Base-by-base conservation (phyloP, 495 filamentous ascomycete genomes). In the Peziza echinospora region DNA sequence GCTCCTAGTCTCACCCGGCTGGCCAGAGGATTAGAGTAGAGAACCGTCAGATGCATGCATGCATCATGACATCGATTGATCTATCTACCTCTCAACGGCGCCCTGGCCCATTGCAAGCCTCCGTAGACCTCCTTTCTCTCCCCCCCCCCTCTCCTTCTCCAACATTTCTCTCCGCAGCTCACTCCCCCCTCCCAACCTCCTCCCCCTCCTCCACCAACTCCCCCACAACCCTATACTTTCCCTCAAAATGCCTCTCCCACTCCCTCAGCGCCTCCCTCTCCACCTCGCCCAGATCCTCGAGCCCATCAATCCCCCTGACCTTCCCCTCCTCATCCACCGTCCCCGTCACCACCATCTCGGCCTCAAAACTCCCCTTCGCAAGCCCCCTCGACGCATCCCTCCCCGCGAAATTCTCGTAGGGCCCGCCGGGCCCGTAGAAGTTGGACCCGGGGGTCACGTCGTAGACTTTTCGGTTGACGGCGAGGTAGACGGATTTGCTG, bases 141-240 rank as follows among this genome's bases (percentile, higher is more conserved):
- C n/a, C n/a, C n/a, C n/a, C n/a, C n/a, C n/a, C n/a, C n/a, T n/a
- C n/a, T n/a, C n/a, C n/a, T n/a, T 44, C 3, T 44, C 13, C n/a
- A n/a, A n/a, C n/a, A n/a, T n/a, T n/a, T n/a, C n/a, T n/a, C n/a
- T n/a, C n/a, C 44, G 16, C 22, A 21, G 25, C 16, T 41, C 40
- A 48, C 8, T 46, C 61, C 44, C 52, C 55, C 49, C 63, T 57
- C 10, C 67, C 72, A 46, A 77, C 72, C 21, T 70, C 63, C 51
- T 75, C 72, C 8, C 71, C 72, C 55, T 78, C 76, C 5, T 78
- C 67, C 30, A 96, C 84, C 57, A 97, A 62, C 65, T 74, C 80
- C n/a, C 89, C 89, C 16, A 97, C 84, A 8, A 96, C 72, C 25
- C 93, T 63, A 64, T 97, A 97, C 67, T 97, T 97, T 63, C 86